A percentile compares a stretch with the other conserved stretches of the same genome.
These are phyloP conservation scores for Fusarium subglutinans DNA, from an alignment of 2,329 filamentous ascomycete genomes.

Conservation along the genomic window DNA sequence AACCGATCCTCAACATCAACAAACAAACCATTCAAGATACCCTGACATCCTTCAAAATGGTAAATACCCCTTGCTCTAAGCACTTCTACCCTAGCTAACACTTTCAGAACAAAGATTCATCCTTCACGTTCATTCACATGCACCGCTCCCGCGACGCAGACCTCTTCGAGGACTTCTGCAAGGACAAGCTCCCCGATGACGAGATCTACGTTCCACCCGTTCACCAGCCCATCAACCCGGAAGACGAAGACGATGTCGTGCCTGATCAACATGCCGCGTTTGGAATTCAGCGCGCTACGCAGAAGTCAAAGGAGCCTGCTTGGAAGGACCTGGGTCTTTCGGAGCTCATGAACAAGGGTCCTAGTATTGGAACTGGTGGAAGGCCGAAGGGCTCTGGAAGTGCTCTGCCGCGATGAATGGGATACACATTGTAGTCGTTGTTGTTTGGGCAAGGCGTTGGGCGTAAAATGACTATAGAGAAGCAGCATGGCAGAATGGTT, in stretches of 20 bases:
- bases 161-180: constrained; percentile 80
- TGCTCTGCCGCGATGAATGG: constrained; percentile 21
- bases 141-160: constrained; percentile 76
- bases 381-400: constrained; percentile 30
- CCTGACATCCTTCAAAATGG: constrained; percentile 11
- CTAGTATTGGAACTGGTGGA: constrained; percentile 45
- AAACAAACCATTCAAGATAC: constrained; percentile 19
- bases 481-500: background rate
- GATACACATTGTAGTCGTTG: background rate
- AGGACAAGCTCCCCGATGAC: constrained; percentile 75
- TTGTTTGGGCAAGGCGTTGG: constrained; percentile 25
- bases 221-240: constrained; percentile 84
- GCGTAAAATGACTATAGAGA: background rate
- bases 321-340: constrained; percentile 84
- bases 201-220: constrained; percentile 84
- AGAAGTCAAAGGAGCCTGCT: constrained; percentile 73
- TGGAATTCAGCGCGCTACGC: constrained; percentile 83
- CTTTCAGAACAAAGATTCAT: constrained; percentile 75
- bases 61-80: background rate
- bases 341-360: constrained; percentile 73
- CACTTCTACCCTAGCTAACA: background rate
- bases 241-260: constrained; percentile 89
- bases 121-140: constrained; percentile 80
- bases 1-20: constrained; percentile 15
- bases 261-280: constrained; percentile 90